Base-by-base conservation (phyloP, 1,139 yeast genomes). In the Yamadazyma spencermartinsiae region DNA sequence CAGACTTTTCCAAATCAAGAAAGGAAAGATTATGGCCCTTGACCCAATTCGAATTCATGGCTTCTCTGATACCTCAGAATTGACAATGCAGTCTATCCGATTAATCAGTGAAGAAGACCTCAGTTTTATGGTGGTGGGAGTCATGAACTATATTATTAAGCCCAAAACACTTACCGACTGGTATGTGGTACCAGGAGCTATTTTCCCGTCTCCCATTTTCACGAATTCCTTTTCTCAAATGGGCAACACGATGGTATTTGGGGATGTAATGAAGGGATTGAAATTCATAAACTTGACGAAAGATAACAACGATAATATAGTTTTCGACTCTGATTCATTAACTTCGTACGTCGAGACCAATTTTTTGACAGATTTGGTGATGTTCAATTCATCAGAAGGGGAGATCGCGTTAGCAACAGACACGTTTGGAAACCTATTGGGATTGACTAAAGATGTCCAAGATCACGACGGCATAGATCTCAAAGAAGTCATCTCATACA, bases 351-450 rank as follows among this genome's bases (percentile, higher is more conserved):
- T 41, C 1, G 44, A 39, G 2, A 40, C 50, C 4, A 40, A 40
- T 4, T 41, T 48, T 28, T n/a, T 45, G 15, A 42, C 49, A 4
- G 49, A 41, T 28, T 8, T 42, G 12, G 24, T 27, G 5, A 19
- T 31, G 17, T 18, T 42, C 10, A 26, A 31, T 2, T 24, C 39
- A 4, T 17, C 18, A 11, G 38, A 40, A 2, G 28, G 30, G 5
- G 24, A 36, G 4, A 9, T 27, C 9, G 20, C 44, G 2, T 5
- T 64, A 2, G 37, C 51, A 1, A 65, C 66, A 2, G 74, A 68
- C 44, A 52, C 67, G 0, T 42, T 52, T 16, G 74, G 75, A 0
- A 65, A 66, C 39, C 29, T 67, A 1, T 42, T 54, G 21, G 53
- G 52, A 5, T 21, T 48, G 18, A 33, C n/a, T 11, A 9, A 17